Percentiles rank a stretch among this genome's conserved stretches.
phyloP scores from a whole-genome alignment of 2,329 filamentous ascomycete species.

The Aspergillus niger region DNA sequence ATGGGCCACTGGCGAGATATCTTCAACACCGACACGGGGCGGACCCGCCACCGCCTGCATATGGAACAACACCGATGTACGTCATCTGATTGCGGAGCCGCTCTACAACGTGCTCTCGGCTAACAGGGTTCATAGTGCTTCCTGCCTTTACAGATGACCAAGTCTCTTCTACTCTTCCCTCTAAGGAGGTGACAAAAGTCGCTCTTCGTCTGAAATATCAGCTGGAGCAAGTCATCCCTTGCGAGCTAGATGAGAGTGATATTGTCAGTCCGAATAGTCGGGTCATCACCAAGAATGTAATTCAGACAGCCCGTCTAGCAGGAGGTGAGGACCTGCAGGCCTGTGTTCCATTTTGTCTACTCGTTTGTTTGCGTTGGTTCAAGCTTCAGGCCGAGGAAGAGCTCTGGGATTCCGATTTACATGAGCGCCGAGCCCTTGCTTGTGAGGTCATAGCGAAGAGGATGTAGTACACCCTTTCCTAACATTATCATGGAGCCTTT shows the following conservation, averaged over 20 bases:
- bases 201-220: slow-evolving; percentile 88
- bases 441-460: slow-evolving; percentile 91
- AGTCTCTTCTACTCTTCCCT: slow-evolving; percentile 65
- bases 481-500: neutral
- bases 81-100: slow-evolving; percentile 25
- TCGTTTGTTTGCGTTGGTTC: slow-evolving; percentile 77
- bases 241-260: slow-evolving; percentile 75
- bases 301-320: slow-evolving; percentile 78
- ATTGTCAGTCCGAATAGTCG: slow-evolving; percentile 81
- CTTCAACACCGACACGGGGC: slow-evolving; percentile 31
- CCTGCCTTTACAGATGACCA: slow-evolving; percentile 43
- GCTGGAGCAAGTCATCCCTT: slow-evolving; percentile 85
- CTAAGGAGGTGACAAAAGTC: slow-evolving; percentile 82
- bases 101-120: slow-evolving; percentile 10
- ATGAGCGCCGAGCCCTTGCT: slow-evolving; percentile 74
- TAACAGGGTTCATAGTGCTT: slow-evolving; percentile 40
- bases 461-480: slow-evolving; percentile 41
- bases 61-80: slow-evolving; percentile 46
- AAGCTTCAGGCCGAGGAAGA: slow-evolving; percentile 75
- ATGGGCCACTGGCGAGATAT: slow-evolving; percentile 46
- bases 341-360: slow-evolving; percentile 81
- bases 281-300: slow-evolving; percentile 77
- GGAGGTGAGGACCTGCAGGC: slow-evolving; percentile 72
- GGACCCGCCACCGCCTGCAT: slow-evolving; percentile 34
- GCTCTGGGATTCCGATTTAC: slow-evolving; percentile 89